Percentiles rank a stretch among this genome's conserved stretches.
Evolutionary conservation across 345 rosid genomes (phyloP).

Genomic region (Carallia brachiata): DNA sequence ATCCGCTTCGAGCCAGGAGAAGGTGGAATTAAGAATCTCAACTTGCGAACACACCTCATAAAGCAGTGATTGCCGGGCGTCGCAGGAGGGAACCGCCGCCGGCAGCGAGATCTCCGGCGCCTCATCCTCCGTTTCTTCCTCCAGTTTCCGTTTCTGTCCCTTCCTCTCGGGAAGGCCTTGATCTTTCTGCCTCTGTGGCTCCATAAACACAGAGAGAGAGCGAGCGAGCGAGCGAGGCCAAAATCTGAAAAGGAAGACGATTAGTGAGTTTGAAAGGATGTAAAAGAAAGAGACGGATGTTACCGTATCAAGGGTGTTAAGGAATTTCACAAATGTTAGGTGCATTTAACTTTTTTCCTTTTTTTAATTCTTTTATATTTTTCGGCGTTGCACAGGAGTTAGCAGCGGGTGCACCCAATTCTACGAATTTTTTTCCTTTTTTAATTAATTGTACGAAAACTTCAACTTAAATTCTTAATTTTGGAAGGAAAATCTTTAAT

Average conservation of each 20-base stretch:
- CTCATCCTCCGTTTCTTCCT: conserved; percentile 57
- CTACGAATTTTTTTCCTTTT: no score
- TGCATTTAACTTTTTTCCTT: neutral
- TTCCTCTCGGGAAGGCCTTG: conserved; percentile 75
- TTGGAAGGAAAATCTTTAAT: no score
- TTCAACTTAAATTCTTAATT: no score
- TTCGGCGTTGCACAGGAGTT: no score
- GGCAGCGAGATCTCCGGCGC: conserved; percentile 53
- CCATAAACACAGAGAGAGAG: conserved; percentile 35
- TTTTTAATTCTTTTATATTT: neutral
- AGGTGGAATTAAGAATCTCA: conserved; percentile 55
- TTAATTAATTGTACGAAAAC: no score
- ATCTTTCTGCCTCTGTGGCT: conserved; percentile 52
- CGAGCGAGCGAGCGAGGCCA: conserved; percentile 26
- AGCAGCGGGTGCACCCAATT: no score
- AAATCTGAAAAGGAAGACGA: conserved; percentile 4
- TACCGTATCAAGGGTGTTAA: conserved; percentile 47
- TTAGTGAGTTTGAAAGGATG: conserved; percentile 34
- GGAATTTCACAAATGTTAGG: conserved; percentile 6
- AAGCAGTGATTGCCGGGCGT: conserved; percentile 57
- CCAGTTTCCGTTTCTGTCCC: conserved; percentile 92
- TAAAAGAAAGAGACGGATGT: conserved; percentile 10
- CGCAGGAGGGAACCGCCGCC: conserved; percentile 37
- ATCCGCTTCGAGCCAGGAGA: conserved; percentile 90
- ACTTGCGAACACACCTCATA: conserved; percentile 73